Base-by-base conservation (phyloP, 306 rosid genomes). In the Vigna trinervia region DNA sequence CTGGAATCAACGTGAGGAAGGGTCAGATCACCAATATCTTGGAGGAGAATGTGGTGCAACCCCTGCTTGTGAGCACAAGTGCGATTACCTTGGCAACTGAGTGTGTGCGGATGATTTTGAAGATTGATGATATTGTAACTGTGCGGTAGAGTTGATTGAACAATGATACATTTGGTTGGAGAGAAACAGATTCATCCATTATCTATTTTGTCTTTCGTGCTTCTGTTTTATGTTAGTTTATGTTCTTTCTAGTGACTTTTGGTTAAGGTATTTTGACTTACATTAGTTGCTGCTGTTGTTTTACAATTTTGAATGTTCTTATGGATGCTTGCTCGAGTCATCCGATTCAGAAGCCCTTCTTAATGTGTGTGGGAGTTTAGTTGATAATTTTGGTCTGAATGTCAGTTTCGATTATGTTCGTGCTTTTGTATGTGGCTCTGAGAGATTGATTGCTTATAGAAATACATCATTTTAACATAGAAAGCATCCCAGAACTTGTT, bases 11-110 rank as follows among this genome's bases (percentile, higher is more conserved):
- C 83, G 99, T 95, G 85, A 92, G 99, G 94, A 95, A 95, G 86
- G 99, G 99, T 81, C 99, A 90, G 89, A 95, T 95, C 71, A 95
- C 99, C 10, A 92, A 95, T 81, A 95, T 95, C 83, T 84, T 93
- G 87, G 99, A 95, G 84, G 99, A 95, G 98, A 95, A 95, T 80
- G 99, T 95, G 89, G 99, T 95, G 89, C 99, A 95, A 89, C 99
- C 99, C 0, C 85, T 95, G 86, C 97, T 95, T 0, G 99, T 95
- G 73, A 95, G 98, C 87, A 95, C 97, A 4, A 95, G 98, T 41
- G 98, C 99, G 1, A 95, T 95, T 86, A 81, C 94, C 58, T 89
- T 95, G 32, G 99, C 99, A 0, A 87, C 99, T 2, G 99, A 95
- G 84, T 95, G 99, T 8, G 99, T 95, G 78, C 87, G 99, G 89